Evolutionary conservation across 257 asterid genomes (phyloP).

Genomic region (Gentiana macrophylla): DNA sequence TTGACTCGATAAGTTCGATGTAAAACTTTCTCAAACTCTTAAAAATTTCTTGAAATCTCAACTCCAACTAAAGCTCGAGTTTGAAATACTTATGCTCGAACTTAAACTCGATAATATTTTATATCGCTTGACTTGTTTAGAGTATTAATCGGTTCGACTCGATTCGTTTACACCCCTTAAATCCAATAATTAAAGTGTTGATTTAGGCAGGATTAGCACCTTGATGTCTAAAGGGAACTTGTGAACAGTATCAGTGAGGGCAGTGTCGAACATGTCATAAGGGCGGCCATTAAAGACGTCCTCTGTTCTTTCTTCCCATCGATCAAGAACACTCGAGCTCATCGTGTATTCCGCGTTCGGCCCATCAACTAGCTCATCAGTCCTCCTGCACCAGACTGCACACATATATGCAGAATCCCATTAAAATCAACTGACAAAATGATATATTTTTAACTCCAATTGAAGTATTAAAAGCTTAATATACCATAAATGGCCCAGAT

Average conservation of each 20-base stretch:
- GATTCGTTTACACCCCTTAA: too few species aligned
- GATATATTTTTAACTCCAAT: too few species aligned
- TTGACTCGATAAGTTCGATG: too few species aligned
- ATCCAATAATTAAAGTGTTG: too few species aligned
- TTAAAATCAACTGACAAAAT: not conserved
- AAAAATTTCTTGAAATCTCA: too few species aligned
- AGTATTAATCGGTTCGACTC: too few species aligned
- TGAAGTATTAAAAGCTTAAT: not conserved
- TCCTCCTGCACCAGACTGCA: constrained; percentile 86
- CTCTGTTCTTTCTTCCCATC: constrained; percentile 74
- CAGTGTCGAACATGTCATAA: constrained; percentile 71
- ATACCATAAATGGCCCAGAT: constrained; percentile 86
- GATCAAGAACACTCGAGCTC: constrained; percentile 44
- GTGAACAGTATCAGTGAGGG: constrained; percentile 58
- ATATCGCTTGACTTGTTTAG: too few species aligned
- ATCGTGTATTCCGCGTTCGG: constrained; percentile 48
- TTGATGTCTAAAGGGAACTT: constrained; percentile 64
- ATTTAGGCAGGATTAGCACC: constrained; percentile 20
- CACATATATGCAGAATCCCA: not conserved
- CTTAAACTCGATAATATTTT: too few species aligned
- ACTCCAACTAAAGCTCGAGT: too few species aligned
- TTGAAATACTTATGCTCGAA: too few species aligned
- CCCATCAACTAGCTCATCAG: constrained; percentile 81
- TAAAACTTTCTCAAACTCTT: too few species aligned
- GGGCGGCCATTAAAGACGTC: constrained; percentile 63